These are phyloP conservation scores for Carpinus fangiana DNA, from an alignment of 306 rosid species.

Conservation along the genomic window DNA sequence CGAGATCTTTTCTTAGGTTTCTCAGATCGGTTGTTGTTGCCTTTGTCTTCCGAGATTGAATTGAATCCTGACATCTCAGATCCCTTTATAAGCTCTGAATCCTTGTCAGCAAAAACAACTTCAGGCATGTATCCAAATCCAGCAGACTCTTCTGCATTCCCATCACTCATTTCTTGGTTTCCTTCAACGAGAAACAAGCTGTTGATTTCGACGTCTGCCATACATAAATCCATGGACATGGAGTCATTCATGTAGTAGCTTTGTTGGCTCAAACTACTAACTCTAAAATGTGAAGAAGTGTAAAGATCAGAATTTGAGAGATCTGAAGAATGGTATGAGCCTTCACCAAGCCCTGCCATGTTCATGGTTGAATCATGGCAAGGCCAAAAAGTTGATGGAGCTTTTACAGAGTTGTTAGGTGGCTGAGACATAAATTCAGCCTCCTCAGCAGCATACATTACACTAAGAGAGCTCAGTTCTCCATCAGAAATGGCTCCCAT, in stretches of 20 bases:
- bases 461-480: constrained; percentile 44
- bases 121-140: constrained; percentile 16
- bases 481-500: constrained; percentile 33
- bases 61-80: not conserved
- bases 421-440: constrained; percentile 43
- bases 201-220: constrained; percentile 31
- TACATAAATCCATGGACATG: constrained; percentile 25
- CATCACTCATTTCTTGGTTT: constrained; percentile 37
- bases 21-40: constrained; percentile 8
- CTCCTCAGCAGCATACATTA: constrained; percentile 35
- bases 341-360: constrained; percentile 32
- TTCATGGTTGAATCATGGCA: constrained; percentile 36
- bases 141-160: constrained; percentile 35
- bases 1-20: constrained; percentile 54
- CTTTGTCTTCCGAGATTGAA: constrained; percentile 19
- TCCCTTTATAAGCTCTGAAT: constrained; percentile 13
- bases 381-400: constrained; percentile 55
- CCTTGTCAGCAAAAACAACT: constrained; percentile 28
- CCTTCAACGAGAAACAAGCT: constrained; percentile 32
- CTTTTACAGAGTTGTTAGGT: constrained; percentile 37
- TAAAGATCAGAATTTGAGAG: constrained; percentile 17
- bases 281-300: constrained; percentile 17
- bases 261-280: constrained; percentile 21
- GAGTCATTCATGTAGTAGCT: constrained; percentile 26
- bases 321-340: constrained; percentile 40